These are phyloP conservation scores for Candida jianshihensis DNA, from an alignment of 805 yeast genomes.

Conservation along the genomic window DNA sequence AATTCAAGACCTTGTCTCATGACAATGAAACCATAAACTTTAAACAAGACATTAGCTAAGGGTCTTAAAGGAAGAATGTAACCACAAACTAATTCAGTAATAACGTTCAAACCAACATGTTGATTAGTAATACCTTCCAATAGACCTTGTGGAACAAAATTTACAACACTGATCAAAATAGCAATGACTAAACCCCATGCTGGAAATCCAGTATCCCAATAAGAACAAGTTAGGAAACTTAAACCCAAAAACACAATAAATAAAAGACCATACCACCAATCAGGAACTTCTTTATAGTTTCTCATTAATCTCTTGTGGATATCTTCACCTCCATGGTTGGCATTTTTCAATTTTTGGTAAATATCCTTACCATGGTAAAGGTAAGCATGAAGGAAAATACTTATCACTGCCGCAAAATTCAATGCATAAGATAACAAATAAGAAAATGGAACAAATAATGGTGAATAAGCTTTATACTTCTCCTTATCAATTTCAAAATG, in stretches of 20 bases:
- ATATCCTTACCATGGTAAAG: conserved; percentile 54
- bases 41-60: conserved; percentile 48
- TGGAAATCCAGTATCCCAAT: conserved; percentile 46
- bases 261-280: conserved; percentile 33
- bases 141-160: conserved; percentile 51
- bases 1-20: conserved; percentile 48
- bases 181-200: conserved; percentile 60
- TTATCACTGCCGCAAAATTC: conserved; percentile 56
- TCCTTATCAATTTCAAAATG: conserved; percentile 35
- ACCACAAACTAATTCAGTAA: conserved; percentile 54
- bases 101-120: conserved; percentile 50
- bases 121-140: conserved; percentile 51
- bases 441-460: conserved; percentile 51
- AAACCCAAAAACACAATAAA: conserved; percentile 23
- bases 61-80: conserved; percentile 50
- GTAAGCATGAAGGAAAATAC: conserved; percentile 50
- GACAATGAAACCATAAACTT: conserved; percentile 46
- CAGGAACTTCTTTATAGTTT: conserved; percentile 63
- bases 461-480: conserved; percentile 47
- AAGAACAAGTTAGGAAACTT: conserved; percentile 27
- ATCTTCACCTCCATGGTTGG: conserved; percentile 36
- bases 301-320: conserved; percentile 45
- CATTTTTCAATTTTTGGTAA: conserved; percentile 32
- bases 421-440: conserved; percentile 49
- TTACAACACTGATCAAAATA: conserved; percentile 41